Base-by-base conservation (phyloP, 2,329 filamentous ascomycete species). In the Fusarium sp. region DNA sequence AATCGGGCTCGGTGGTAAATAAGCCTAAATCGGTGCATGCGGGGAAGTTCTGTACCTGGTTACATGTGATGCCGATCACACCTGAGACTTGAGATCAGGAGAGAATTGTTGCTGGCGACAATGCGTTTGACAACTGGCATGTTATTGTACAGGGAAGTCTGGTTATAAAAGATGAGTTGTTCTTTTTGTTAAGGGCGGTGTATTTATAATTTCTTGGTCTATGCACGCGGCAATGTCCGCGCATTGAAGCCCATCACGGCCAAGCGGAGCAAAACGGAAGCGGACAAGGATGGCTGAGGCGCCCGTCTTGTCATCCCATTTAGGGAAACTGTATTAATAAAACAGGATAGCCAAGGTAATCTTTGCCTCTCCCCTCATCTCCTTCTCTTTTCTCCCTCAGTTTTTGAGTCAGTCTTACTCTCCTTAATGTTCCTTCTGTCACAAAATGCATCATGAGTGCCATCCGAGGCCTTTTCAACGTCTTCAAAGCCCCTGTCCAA, bases 381-480 rank as follows among this genome's bases (percentile, higher is more conserved):
- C 5, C 9, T 38, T 29, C 16, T 29, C 8, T 9, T 27, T 10
- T 27, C 9, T 8, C 40, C n/a, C 22, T 27, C 14, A 20, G n/a
- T 11, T 29, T 29, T 10, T 34, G 8, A 8, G 3, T 8, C 47
- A 30, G 29, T 25, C 29, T 27, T 8, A 25, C 54, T 30, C 34
- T 60, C 44, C 9, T 43, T 44, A 5, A 32, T 53, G 34, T 25
- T 43, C 30, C 20, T 16, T 32, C 20, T 34, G 46, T 49, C 60
- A 45, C n/a, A 66, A 66, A 66, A 66, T 66, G 63, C 63, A 66
- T 67, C 61, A 70, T 70, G 67, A 70, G 63, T 42, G 50, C 63
- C 45, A 60, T 70, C 18, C 53, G 63, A 56, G 66, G 66, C 42
- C 30, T 70, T 25, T 29, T 70, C 27, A 66, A 70, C 44, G 62